Evolutionary conservation across 75 land plant species (phyloP).

Genomic region (Isoetes taiwanensis): DNA sequence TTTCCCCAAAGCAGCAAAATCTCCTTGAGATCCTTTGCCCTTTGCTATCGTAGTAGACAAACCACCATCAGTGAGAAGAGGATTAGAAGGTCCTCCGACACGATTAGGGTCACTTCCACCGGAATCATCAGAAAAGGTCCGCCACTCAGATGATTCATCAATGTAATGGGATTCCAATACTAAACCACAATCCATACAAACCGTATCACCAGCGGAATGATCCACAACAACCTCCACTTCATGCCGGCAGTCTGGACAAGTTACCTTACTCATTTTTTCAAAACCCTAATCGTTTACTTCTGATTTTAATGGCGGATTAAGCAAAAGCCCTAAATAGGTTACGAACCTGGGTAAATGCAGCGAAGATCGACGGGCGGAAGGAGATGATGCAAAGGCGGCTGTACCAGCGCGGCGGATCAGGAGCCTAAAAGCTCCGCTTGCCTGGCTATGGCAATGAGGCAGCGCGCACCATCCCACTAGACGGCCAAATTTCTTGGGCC

Average conservation of each 20-base stretch:
- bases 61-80: constrained; percentile 37
- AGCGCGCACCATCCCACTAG: too few species aligned
- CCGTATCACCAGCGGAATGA: constrained; percentile 28
- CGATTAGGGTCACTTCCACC: constrained; percentile 31
- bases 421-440: too few species aligned
- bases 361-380: too few species aligned
- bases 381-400: too few species aligned
- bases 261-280: too few species aligned
- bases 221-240: constrained; percentile 17
- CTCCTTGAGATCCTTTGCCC: constrained; percentile 26
- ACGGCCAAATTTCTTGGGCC: too few species aligned
- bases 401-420: too few species aligned
- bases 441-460: too few species aligned
- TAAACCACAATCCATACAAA: constrained; percentile 26
- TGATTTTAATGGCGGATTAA: too few species aligned
- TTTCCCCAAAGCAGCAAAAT: constrained; percentile 20
- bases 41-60: constrained; percentile 30
- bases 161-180: constrained; percentile 23
- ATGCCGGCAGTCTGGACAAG: constrained; percentile 16
- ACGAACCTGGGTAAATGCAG: too few species aligned
- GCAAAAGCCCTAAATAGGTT: too few species aligned
- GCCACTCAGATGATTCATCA: constrained; percentile 25
- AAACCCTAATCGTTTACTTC: too few species aligned
- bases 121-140: constrained; percentile 24
- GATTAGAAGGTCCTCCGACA: constrained; percentile 34